Evolutionary conservation across 2,329 filamentous ascomycete genomes (phyloP), one percentile per base, ranked within the genome.

Genomic region (Chlorencoelia australis): DNA sequence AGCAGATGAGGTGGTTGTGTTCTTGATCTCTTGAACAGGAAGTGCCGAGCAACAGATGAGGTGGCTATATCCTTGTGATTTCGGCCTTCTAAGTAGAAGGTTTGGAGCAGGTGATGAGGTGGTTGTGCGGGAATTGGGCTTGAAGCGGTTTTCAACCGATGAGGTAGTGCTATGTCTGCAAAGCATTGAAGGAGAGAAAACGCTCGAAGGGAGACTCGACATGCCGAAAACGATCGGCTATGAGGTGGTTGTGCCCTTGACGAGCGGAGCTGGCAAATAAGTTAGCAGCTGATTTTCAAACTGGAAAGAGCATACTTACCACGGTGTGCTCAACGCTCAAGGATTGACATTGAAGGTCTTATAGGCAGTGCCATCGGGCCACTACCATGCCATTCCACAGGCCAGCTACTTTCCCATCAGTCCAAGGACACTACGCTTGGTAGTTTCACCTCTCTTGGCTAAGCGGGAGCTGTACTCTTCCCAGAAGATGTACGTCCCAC

Each of bases 301-400:
- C 19, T 24, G 18, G 31, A 34, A 30, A 17, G 34, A 17, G 11
- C 30, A 19, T 30, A 36, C 24, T 30, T 18, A 36, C 33, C 33
- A 36, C 33, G 15, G 33, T 36, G 33, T 36, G 25, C 33, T 36
- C 33, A 18, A 36, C 25, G 33, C 25, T 36, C 33, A 29, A 36
- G 33, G 33, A 16, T 36, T 36, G 33, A 22, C 33, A 29, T 37
- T 31, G 35, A 37, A n/a, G 27, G 35, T 37, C 35, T 32, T 37
- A 37, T 21, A 37, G 35, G 35, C 28, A 37, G 35, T 33, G 28
- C 35, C 35, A 37, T 37, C 28, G 35, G 35, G 35, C 35, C 35
- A 33, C 35, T 34, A 34, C 32, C 32, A 11, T 34, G 32, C 32
- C 32, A 14, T 25, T 33, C 32, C 32, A 13, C 34, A 37, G 30